Evolutionary conservation across 768 basidiomycete species (phyloP).

Genomic region (Termitomyces sp.): DNA sequence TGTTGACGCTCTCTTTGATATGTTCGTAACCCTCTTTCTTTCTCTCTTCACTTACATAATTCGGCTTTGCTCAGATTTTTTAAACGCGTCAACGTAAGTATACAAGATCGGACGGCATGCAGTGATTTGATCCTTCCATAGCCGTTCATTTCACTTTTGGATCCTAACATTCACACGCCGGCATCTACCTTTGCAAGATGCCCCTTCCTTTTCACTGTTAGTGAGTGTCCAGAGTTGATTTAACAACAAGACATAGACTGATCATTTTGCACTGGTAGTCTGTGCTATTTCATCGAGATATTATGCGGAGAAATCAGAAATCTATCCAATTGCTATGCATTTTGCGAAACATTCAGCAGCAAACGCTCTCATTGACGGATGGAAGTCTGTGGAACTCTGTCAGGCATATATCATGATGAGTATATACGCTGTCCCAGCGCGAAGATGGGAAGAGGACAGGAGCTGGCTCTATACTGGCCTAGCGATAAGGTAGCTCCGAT

Average conservation of each 20-base stretch:
- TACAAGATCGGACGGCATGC: not conserved
- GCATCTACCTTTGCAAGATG: conserved; percentile 75
- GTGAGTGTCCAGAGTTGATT: conserved; percentile 33
- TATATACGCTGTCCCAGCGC: conserved; percentile 73
- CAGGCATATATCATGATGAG: conserved; percentile 92
- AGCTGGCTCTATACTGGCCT: conserved; percentile 88
- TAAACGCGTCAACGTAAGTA: conserved; percentile 58
- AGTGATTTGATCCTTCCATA: conserved; percentile 15
- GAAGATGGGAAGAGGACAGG: conserved; percentile 85
- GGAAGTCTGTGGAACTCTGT: conserved; percentile 82
- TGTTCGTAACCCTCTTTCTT: conserved; percentile 39
- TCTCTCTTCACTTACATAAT: not conserved
- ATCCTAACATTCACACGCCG: conserved; percentile 77
- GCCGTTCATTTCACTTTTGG: conserved; percentile 72
- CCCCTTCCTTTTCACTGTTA: conserved; percentile 87
- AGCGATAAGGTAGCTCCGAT: conserved; percentile 55
- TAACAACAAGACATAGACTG: not conserved
- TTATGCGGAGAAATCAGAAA: conserved; percentile 71
- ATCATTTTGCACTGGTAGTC: conserved; percentile 33
- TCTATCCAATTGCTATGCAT: conserved; percentile 86
- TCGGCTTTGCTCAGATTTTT: conserved; percentile 49
- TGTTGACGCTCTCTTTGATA: conserved; percentile 78
- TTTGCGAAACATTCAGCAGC: conserved; percentile 82
- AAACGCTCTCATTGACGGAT: conserved; percentile 73
- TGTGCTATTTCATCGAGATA: conserved; percentile 86